A percentile compares a stretch with the other conserved stretches of the same genome.
Evolutionary conservation across 768 basidiomycete species (phyloP).

Genomic region (Boletus tomentosulus): DNA sequence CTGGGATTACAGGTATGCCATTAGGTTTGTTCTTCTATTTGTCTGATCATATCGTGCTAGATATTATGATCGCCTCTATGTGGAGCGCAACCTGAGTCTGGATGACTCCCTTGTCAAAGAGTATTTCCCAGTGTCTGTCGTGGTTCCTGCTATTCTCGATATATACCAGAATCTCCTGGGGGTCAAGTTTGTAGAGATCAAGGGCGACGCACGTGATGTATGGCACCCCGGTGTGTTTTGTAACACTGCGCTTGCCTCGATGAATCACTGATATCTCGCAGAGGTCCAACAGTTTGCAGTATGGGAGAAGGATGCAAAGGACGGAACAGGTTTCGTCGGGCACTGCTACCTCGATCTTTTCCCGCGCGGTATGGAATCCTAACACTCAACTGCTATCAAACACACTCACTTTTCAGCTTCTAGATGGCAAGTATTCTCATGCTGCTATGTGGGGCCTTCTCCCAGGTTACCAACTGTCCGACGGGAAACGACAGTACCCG

Average conservation of each 20-base stretch:
- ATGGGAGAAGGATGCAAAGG: conserved; percentile 75
- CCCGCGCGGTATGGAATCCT: conserved; percentile 56
- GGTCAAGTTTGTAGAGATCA: conserved; percentile 57
- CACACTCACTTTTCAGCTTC: background rate
- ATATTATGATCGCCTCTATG: conserved; percentile 38
- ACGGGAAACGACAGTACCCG: conserved; percentile 67
- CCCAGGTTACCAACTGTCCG: conserved; percentile 54
- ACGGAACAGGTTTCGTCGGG: conserved; percentile 70
- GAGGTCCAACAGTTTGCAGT: conserved; percentile 84
- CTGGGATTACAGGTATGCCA: conserved; percentile 74
- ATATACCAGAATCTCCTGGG: conserved; percentile 83
- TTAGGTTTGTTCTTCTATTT: background rate
- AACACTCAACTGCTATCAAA: background rate
- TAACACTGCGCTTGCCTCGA: background rate
- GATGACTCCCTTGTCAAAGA: conserved; percentile 82
- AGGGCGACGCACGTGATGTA: conserved; percentile 53
- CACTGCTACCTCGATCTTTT: conserved; percentile 88
- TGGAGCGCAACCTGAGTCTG: conserved; percentile 62
- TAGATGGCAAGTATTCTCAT: conserved; percentile 78
- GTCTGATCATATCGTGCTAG: conserved; percentile 12
- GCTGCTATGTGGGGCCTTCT: conserved; percentile 82
- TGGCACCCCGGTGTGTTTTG: conserved; percentile 73
- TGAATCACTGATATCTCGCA: conserved; percentile 17
- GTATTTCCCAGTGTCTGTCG: conserved; percentile 82
- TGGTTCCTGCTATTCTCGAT: conserved; percentile 75